Evolutionary conservation across 2,329 filamentous ascomycete species (phyloP).

Genomic region (Iodosphaeria phyllophila): DNA sequence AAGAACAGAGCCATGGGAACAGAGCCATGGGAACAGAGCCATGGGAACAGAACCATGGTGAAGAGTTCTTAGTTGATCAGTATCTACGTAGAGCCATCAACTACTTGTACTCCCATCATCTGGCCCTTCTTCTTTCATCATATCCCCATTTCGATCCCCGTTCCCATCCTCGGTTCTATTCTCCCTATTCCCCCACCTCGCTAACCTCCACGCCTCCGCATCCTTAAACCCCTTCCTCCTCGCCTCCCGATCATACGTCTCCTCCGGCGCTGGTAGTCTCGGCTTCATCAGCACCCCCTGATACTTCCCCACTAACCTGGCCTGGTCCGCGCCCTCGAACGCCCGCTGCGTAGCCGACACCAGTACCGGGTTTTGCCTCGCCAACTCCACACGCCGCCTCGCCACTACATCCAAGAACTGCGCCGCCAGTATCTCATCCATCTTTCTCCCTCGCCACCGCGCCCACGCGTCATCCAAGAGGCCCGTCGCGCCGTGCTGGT

Average conservation of each 20-base stretch:
- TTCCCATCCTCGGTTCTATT: no score
- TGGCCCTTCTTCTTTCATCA: no score
- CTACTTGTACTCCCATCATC: no score
- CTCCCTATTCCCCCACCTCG: slow-evolving; percentile 6
- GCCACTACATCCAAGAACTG: slow-evolving; percentile 48
- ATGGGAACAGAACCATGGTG: no score
- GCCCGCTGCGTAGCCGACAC: slow-evolving; percentile 14
- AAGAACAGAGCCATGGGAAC: no score
- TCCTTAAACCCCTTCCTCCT: slow-evolving; percentile 36
- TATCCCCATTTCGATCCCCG: no score
- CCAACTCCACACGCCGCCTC: slow-evolving; percentile 4
- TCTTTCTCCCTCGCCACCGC: slow-evolving; percentile 67
- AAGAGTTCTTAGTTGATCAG: no score
- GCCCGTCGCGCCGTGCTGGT: slow-evolving; percentile 45
- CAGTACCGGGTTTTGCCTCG: slow-evolving; percentile 5
- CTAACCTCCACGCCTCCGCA: slow-evolving; percentile 24
- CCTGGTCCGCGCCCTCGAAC: slow-evolving; percentile 38
- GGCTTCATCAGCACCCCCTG: slow-evolving; percentile 32
- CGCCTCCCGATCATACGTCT: slow-evolving; percentile 43
- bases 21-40: no score
- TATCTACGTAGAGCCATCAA: no score
- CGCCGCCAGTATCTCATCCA: slow-evolving; percentile 72
- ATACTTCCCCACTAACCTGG: slow-evolving; percentile 32
- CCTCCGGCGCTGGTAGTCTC: slow-evolving; percentile 27
- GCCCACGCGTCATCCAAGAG: slow-evolving; percentile 65